phyloP scores from a whole-genome alignment of 1,284 basidiomycete genomes.

The Ustilago lituana region DNA sequence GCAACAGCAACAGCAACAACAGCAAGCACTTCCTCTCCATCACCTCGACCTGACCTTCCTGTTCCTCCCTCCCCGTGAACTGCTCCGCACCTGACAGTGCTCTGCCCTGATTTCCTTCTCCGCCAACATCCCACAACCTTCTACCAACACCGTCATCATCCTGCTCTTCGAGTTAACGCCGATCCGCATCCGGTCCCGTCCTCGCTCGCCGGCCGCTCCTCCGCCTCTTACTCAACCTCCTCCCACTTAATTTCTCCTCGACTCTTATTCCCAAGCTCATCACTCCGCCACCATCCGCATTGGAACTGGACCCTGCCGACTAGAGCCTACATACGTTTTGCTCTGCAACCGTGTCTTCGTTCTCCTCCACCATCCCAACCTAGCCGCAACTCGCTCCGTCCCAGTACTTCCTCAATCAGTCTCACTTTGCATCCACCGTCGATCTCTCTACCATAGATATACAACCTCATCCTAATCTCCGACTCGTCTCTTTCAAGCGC shows the following conservation, averaged over 20 bases:
- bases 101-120: conserved; percentile 31
- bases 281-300: conserved; percentile 17
- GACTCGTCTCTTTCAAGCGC: conserved; percentile 11
- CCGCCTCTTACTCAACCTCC: not conserved
- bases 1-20: no score
- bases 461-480: conserved; percentile 34
- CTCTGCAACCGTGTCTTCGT: not conserved
- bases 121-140: conserved; percentile 27
- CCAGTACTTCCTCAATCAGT: not conserved
- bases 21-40: no score
- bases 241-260: not conserved
- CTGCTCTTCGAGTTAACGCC: conserved; percentile 2
- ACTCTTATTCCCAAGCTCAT: not conserved
- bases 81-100: no score
- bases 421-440: conserved; percentile 8
- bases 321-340: not conserved
- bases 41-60: conserved; percentile 8
- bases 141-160: conserved; percentile 15
- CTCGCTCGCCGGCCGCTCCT: conserved; percentile 4
- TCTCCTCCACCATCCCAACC: conserved; percentile 1
- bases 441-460: conserved; percentile 3
- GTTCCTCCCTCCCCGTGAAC: not conserved
- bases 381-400: not conserved
- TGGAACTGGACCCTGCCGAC: conserved; percentile 17
- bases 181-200: conserved; percentile 29